Percentiles rank a stretch among this genome's conserved stretches.
Evolutionary conservation across 495 filamentous ascomycete species (phyloP).

Genomic region (Xylaria acuta): DNA sequence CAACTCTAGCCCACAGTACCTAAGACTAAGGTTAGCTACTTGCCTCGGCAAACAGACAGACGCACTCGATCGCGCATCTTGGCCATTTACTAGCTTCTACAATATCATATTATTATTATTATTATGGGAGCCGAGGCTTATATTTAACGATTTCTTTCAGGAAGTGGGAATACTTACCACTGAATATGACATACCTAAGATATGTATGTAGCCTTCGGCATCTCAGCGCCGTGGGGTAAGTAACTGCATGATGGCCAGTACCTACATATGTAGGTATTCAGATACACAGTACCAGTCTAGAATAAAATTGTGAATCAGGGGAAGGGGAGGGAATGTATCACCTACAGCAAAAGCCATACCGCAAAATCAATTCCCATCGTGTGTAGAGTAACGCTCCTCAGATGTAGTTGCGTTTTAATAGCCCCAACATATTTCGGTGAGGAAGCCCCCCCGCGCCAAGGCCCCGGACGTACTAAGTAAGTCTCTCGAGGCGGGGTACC

Average conservation of each 20-base stretch:
- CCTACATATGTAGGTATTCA: too few relatives aligned
- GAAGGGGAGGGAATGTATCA: neutral
- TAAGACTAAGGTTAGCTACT: neutral
- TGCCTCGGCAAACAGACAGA: neutral
- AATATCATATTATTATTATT: neutral
- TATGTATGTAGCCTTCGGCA: too few relatives aligned
- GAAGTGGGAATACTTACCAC: neutral
- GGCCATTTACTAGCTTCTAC: neutral
- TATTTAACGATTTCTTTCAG: neutral
- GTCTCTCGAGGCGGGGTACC: neutral
- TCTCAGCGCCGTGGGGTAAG: neutral
- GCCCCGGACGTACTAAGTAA: neutral
- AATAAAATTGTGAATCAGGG: neutral
- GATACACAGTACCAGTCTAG: neutral
- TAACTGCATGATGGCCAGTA: neutral
- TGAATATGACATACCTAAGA: neutral
- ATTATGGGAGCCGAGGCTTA: neutral
- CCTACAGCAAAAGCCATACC: neutral
- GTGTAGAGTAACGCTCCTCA: neutral
- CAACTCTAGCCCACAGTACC: neutral
- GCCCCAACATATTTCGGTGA: neutral
- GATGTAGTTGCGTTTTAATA: neutral
- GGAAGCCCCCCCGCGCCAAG: conserved; percentile 5
- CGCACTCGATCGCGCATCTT: neutral
- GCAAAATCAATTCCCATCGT: neutral